Evolutionary conservation across 768 basidiomycete species (phyloP).

Genomic region (Macrolepiota fuliginosa): DNA sequence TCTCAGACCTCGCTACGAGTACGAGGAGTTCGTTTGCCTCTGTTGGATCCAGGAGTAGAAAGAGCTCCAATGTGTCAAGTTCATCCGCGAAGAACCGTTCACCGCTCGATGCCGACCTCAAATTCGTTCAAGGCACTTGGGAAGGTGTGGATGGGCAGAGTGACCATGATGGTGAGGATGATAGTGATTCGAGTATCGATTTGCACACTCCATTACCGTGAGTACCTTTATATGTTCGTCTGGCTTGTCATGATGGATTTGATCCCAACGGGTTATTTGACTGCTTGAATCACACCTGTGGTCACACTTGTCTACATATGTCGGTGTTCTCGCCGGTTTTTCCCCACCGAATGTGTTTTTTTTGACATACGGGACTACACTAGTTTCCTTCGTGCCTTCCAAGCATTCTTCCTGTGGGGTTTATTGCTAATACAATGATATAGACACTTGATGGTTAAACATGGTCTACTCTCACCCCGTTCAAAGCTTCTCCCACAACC

Average conservation of each 20-base stretch:
- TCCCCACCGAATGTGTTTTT: neutral
- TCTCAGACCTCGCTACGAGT: conserved; percentile 6
- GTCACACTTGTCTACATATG: neutral
- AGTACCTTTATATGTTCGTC: conserved; percentile 27
- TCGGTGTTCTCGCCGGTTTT: neutral
- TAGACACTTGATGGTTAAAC: conserved; percentile 64
- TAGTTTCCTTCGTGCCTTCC: neutral
- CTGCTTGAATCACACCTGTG: neutral
- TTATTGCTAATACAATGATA: neutral
- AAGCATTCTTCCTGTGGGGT: neutral
- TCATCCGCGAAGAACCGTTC: neutral
- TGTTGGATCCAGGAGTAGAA: conserved; percentile 14
- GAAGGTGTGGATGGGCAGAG: conserved; percentile 14
- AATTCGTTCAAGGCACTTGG: conserved; percentile 9
- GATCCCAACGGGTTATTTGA: neutral
- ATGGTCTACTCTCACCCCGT: conserved; percentile 63
- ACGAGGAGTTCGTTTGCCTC: conserved; percentile 7
- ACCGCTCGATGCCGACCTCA: neutral
- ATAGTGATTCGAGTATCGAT: conserved; percentile 59
- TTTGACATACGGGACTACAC: neutral
- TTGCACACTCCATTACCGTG: conserved; percentile 69
- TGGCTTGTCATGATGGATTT: neutral
- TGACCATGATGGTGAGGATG: conserved; percentile 14
- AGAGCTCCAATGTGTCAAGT: conserved; percentile 4
- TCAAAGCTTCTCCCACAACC: conserved; percentile 54